These are phyloP conservation scores for Cladorrhinum sp. DNA, from an alignment of 2,329 filamentous ascomycete genomes.

Conservation along the genomic window DNA sequence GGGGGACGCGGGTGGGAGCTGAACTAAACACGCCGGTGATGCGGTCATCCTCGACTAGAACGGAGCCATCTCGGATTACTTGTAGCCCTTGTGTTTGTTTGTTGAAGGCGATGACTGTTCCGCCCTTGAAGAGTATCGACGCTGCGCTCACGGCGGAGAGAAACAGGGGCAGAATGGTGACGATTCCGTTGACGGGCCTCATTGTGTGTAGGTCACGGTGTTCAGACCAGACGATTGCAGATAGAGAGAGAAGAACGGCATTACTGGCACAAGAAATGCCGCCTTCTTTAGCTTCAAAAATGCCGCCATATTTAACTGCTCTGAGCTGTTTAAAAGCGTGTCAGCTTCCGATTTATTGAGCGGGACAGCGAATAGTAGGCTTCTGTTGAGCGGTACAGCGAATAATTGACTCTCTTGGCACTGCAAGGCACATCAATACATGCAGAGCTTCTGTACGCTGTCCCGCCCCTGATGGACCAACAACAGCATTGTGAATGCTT, in stretches of 20 bases:
- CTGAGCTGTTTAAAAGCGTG: not conserved
- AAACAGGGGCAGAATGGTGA: not conserved
- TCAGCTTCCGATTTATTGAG: slow-evolving; percentile 2
- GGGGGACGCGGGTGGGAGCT: slow-evolving; percentile 20
- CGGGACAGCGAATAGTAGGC: not conserved
- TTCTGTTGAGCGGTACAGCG: no score
- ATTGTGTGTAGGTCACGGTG: not conserved
- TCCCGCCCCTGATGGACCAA: slow-evolving; percentile 1
- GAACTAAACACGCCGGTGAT: slow-evolving; percentile 35
- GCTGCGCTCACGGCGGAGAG: slow-evolving; percentile 1
- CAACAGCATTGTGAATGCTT: not conserved
- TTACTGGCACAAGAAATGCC: not conserved
- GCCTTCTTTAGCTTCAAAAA: not conserved
- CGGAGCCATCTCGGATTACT: slow-evolving; percentile 39
- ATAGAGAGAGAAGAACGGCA: not conserved
- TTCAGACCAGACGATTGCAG: not conserved
- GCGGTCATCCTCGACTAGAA: slow-evolving; percentile 39
- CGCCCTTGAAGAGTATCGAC: slow-evolving; percentile 28
- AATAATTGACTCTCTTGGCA: not conserved
- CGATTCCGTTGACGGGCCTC: slow-evolving; percentile 1
- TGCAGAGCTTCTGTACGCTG: not conserved
- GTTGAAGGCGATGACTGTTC: slow-evolving; percentile 43
- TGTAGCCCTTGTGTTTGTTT: slow-evolving; percentile 32
- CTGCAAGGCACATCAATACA: not conserved
- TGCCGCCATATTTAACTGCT: not conserved